Base-by-base conservation (phyloP, 306 rosid genomes). In the Vigna reflexopilosa region DNA sequence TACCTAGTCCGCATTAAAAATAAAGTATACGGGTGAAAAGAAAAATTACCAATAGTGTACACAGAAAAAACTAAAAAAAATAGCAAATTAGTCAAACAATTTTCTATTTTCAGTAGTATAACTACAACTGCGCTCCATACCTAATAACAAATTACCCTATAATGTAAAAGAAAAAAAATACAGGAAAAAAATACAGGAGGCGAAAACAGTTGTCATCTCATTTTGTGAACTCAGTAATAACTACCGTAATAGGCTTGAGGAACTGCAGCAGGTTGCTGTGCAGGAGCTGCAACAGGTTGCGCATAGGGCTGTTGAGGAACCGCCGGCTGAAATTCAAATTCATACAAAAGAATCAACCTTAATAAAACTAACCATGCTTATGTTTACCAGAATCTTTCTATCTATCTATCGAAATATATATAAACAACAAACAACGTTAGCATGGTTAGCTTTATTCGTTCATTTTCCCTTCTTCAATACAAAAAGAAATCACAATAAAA, bases 241-340 rank as follows among this genome's bases (percentile, higher is more conserved):
- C 64, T 87, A 49, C 93, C 93, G 26, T 93, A 96, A 83, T 96
- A 96, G 12, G 94, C 93, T 87, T 91, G 98, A 32, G 98, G 89
- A 50, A 77, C 98, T 38, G 96, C 73, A 19, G 95, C 88, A 4
- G 99, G 92, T 68, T 91, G 99, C 80, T 83, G 93, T 4, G 83
- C 84, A 22, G 99, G 89, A 12, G 92, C 89, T 15, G 87, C 89
- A 5, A 67, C 85, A 9, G 93, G 91, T 67, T 93, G 98, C 3
- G 88, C 91, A 67, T 93, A 96, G 86, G 82, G 87, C 67, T 89
- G 97, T 51, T 87, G 90, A 24, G 94, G 87, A 67, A 79, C 74
- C 4, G 91, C 87, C 38, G 82, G 90, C 92, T 89, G 86, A 84
- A 86, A 88, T 77, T 51, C 38, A 63, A 85, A 88, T 77, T 51